Evolutionary conservation across 73 alveolate genomes (phyloP), one percentile per base, ranked within the genome.

Genomic region (Tetrahymena elliotti): DNA sequence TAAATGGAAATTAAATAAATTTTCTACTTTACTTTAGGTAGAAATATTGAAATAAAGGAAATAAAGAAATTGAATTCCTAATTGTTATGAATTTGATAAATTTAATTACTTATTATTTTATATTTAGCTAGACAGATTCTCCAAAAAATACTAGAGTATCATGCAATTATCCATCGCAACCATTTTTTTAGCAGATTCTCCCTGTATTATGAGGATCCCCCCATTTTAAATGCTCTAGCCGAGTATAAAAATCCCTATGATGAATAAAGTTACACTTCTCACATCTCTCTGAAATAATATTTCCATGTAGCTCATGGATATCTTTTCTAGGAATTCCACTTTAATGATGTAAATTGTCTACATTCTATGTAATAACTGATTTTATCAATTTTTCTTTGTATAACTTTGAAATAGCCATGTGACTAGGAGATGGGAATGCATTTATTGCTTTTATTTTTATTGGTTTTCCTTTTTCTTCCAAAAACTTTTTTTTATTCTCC

Each of bases 281-380:
- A 47, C 96, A 94, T 83, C 31, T 82, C 33, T 94, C 96, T 35
- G 93, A 22, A 47, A 31, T 82, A 39, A 53, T 83, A 39, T 94
- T 94, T 11, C 98, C 98, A 95, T 97, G 97, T 38, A 97, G 52
- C 95, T 97, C 98, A 84, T 93, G 96, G 15, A 83, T 33, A 95
- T 96, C 96, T 93, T 96, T 96, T 35, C 95, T 93, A 0, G 98
- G 98, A 33, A 97, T 93, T 5, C 98, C 98, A 84, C 96, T 93
- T 94, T 96, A 83, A 95, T 98, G 92, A 92, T 97, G 98, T 39
- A 97, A 95, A 31, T 97, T 97, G 93, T 97, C 98, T 94, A 94
- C 93, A 95, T 97, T 97, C 4, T 96, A 96, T 35, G 97, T 97
- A 40, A 97, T 96, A 54, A 97, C 88, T 94, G 94, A 96, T 96